Base-by-base conservation (phyloP, 495 filamentous ascomycete genomes). In the Usnea hakonensis region DNA sequence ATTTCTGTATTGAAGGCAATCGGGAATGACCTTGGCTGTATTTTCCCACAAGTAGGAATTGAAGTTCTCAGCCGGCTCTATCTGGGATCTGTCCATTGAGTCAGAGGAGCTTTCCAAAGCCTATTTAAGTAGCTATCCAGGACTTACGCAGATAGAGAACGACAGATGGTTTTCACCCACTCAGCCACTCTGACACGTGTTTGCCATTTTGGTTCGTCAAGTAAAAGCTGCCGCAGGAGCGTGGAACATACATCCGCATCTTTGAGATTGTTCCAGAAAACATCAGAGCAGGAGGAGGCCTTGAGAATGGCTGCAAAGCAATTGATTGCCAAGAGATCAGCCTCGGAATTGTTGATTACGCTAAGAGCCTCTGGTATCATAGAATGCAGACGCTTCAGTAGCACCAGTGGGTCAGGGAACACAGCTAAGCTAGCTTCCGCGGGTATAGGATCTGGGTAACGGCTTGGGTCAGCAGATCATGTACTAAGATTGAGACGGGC, bases 241-340 rank as follows among this genome's bases (percentile, higher is more conserved):
- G 67, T 58, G 35, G 74, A 71, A 52, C 85, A 77, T 36, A 80
- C 69, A 13, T 65, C 59, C 28, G 74, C 70, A 14, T 73, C 68
- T 28, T 78, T 80, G 63, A 90, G 82, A 6, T 76, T 74, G 4
- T 69, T 61, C 87, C 88, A 90, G 64, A 90, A 80, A 0, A 67
- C 60, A 14, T 71, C 63, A 57, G 82, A 87, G 52, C 83, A 78
- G 16, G 85, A 72, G 46, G 86, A 89, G 19, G 78, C 83, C 69
- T 90, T 84, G 0, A 90, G 73, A 4, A 92, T 74, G 16, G 84
- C 76, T 17, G 83, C 80, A 57, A 91, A 86, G 33, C 80, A 81
- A 44, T 79, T 68, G 52, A 76, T 70, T 5, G 84, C 65, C 69
- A 83, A 67, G 73, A 74, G 65, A 50, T 78, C 62, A 32, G 67